Evolutionary conservation across 108 stramenopile species (phyloP), one percentile per base, ranked within the genome.

Genomic region (Fragilaria crotonensis): DNA sequence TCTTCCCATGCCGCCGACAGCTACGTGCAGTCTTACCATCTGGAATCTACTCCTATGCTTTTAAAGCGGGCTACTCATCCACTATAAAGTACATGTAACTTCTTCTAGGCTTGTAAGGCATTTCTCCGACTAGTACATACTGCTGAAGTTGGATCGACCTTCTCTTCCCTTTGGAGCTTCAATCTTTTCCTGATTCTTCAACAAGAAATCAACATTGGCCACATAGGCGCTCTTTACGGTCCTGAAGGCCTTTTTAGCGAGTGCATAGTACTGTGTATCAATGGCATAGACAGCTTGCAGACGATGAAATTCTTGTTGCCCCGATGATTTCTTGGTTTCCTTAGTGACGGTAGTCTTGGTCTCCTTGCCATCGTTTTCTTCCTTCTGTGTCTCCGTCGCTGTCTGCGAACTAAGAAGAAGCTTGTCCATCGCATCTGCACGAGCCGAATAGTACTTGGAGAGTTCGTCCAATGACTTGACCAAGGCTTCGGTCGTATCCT

Each of bases 351-450:
- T 72, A 49, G 50, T 30, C 30, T 44, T 51, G 48, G 51, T 52
- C 27, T 53, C 26, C 31, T 71, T 67, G 22, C 61, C 64, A 17
- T 36, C 32, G 63, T 81, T 81, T 45, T 66, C 63, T 31, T 63
- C 67, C 19, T 70, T 79, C 36, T 76, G 64, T 0, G 70, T 76
- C 3, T 65, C 53, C 17, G 63, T 44, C 5, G 45, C 59, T 0
- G 62, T 54, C 21, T 46, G 2, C 25, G 72, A 69, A 11, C 80
- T 69, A 32, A 82, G 53, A 17, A 64, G 73, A 60, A 78, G 75
- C 55, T 86, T 89, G 30, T 69, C 76, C 51, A 79, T 54, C 48
- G 85, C 81, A 72, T 89, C 81, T 26, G 87, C 89, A 25, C 93
- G 81, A 31, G 63, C 52, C 52, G 54, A 52, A 33, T 72, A 66